Evolutionary conservation across 2,329 filamentous ascomycete species (phyloP).

Genomic region (Alternaria atra): DNA sequence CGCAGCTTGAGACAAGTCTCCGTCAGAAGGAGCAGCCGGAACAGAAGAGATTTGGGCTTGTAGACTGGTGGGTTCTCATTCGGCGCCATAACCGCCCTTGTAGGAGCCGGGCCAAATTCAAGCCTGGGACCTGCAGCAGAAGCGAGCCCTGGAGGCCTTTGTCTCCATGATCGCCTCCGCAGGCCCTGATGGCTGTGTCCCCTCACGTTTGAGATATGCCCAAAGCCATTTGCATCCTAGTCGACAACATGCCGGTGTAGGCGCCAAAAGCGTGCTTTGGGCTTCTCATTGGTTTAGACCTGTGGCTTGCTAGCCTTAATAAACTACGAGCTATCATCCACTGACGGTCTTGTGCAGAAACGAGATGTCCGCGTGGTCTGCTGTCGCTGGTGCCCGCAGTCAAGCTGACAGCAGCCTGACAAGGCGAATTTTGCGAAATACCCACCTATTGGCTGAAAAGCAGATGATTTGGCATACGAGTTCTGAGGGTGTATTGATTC

Average conservation of each 20-base stretch:
- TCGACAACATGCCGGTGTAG: constrained; percentile 4
- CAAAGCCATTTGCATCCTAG: constrained; percentile 11
- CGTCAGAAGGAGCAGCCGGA: constrained; percentile 17
- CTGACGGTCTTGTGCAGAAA: constrained; percentile 5
- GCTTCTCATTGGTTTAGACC: constrained; percentile 15
- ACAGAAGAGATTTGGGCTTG: constrained; percentile 12
- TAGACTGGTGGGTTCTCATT: constrained; percentile 17
- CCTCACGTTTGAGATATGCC: constrained; percentile 17
- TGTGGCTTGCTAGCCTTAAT: constrained; percentile 20
- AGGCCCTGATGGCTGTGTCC: constrained; percentile 12
- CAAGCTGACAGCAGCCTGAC: constrained; percentile 6
- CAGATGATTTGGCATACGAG: neutral
- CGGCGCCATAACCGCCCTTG: constrained; percentile 26
- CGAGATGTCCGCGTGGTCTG: constrained; percentile 12
- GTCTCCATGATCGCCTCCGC: constrained; percentile 25
- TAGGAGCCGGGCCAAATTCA: constrained; percentile 13
- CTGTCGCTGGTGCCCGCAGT: constrained; percentile 7
- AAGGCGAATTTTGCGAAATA: constrained; percentile 1
- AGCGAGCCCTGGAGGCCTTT: constrained; percentile 18
- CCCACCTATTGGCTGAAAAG: constrained; percentile 1
- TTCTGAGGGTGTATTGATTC: constrained; percentile 5
- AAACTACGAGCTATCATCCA: constrained; percentile 14
- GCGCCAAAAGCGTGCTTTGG: constrained; percentile 6
- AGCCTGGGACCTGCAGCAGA: constrained; percentile 30
- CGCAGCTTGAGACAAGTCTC: constrained; percentile 23